A percentile compares a stretch with the other conserved stretches of the same genome.
Evolutionary conservation across 257 asterid genomes (phyloP).

Genomic region (Linderniella brevidens): DNA sequence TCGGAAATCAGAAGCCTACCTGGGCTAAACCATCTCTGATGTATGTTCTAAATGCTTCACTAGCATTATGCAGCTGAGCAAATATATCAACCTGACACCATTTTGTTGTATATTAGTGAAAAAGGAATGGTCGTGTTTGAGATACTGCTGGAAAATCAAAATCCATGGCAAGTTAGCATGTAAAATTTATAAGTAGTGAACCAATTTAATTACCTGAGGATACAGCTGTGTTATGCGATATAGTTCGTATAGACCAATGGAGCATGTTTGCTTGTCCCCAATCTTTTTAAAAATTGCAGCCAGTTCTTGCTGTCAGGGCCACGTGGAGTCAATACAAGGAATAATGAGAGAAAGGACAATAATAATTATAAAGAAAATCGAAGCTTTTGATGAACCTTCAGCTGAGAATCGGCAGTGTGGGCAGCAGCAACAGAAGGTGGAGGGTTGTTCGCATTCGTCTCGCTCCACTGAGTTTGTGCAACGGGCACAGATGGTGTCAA

Average conservation of each 20-base stretch:
- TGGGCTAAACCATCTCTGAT: slow-evolving; percentile 96
- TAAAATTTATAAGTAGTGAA: not conserved
- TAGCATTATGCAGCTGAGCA: slow-evolving; percentile 94
- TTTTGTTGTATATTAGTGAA: no score
- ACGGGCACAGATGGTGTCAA: slow-evolving; percentile 83
- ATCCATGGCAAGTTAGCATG: not conserved
- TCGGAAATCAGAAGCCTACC: slow-evolving; percentile 25
- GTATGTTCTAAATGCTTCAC: slow-evolving; percentile 90
- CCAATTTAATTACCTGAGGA: slow-evolving; percentile 61
- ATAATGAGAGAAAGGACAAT: slow-evolving; percentile 2
- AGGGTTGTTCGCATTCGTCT: slow-evolving; percentile 64
- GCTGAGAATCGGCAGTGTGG: slow-evolving; percentile 83
- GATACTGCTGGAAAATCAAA: not conserved
- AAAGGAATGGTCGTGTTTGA: not conserved
- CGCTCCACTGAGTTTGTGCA: slow-evolving; percentile 96
- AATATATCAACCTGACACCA: slow-evolving; percentile 82
- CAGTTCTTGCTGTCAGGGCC: slow-evolving; percentile 69
- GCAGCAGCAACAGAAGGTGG: slow-evolving; percentile 40
- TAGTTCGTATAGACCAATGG: slow-evolving; percentile 89
- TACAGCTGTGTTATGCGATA: slow-evolving; percentile 91
- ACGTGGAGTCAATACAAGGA: not conserved
- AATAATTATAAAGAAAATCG: not conserved
- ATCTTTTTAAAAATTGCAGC: slow-evolving; percentile 97
- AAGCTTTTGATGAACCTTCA: slow-evolving; percentile 33
- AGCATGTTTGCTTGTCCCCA: slow-evolving; percentile 98